Percentiles rank a stretch among this genome's conserved stretches.
phyloP scores from a whole-genome alignment of 257 asterid genomes.

The Avicennia marina region DNA sequence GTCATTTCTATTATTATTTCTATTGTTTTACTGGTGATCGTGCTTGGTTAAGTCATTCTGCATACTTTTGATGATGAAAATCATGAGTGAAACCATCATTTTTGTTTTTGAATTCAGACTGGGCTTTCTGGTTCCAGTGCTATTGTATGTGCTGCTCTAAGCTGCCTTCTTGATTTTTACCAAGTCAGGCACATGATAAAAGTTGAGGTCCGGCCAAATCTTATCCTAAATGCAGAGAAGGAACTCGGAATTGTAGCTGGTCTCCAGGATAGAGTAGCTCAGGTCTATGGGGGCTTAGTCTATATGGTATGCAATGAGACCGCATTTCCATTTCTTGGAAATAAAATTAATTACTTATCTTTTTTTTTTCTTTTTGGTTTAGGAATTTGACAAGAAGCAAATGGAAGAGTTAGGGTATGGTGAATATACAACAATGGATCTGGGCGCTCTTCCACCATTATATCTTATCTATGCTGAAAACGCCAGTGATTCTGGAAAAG shows the following conservation, averaged over 20 bases:
- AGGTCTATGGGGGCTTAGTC: slow-evolving; percentile 93
- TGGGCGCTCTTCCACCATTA: slow-evolving; percentile 72
- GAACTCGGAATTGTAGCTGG: slow-evolving; percentile 98
- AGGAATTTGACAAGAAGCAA: slow-evolving; percentile 78
- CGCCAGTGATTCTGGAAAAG: slow-evolving; percentile 97
- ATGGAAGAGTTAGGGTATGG: slow-evolving; percentile 91
- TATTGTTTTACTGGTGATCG: too few relatives aligned
- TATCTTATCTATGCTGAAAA: slow-evolving; percentile 87
- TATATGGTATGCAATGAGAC: slow-evolving; percentile 60
- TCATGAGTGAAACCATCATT: too few relatives aligned
- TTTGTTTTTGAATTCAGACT: slow-evolving; percentile 48
- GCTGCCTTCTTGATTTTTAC: slow-evolving; percentile 92
- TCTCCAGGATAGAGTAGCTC: slow-evolving; percentile 96
- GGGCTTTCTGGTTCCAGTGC: slow-evolving; percentile 99
- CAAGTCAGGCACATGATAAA: slow-evolving; percentile 71
- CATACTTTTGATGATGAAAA: too few relatives aligned
- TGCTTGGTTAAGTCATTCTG: too few relatives aligned
- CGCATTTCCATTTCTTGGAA: not conserved
- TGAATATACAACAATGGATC: slow-evolving; percentile 61
- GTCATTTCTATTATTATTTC: too few relatives aligned
- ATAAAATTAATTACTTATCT: not conserved
- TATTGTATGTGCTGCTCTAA: slow-evolving; percentile 91
- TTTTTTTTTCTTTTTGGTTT: not conserved
- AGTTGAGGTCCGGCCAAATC: slow-evolving; percentile 84
- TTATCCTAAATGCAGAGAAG: slow-evolving; percentile 84